These are phyloP conservation scores for Torulaspora microellipsoides DNA, from an alignment of 805 yeast species.

Conservation along the genomic window DNA sequence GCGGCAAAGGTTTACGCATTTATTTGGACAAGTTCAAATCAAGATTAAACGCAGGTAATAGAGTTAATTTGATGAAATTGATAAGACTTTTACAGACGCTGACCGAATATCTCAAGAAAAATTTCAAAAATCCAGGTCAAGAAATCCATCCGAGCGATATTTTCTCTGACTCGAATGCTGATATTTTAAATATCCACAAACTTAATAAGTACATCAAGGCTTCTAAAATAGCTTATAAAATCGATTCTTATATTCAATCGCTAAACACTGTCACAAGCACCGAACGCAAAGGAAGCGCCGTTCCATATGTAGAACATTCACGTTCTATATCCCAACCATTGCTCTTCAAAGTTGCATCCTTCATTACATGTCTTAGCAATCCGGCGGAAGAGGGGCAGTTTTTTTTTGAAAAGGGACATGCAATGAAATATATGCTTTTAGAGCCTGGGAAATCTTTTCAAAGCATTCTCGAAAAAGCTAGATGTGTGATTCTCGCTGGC, in stretches of 20 bases:
- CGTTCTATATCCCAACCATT: slow-evolving; percentile 41
- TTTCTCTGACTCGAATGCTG: slow-evolving; percentile 57
- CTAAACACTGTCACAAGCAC: neutral
- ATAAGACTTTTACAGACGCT: slow-evolving; percentile 52
- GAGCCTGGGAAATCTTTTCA: slow-evolving; percentile 73
- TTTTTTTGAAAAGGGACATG: slow-evolving; percentile 45
- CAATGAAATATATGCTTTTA: slow-evolving; percentile 63
- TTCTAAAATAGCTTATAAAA: slow-evolving; percentile 78
- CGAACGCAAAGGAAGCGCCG: neutral
- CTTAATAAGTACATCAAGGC: slow-evolving; percentile 57
- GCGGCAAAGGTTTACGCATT: slow-evolving; percentile 45
- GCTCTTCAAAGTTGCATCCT: slow-evolving; percentile 60
- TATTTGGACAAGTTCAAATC: slow-evolving; percentile 60
- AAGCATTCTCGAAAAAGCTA: slow-evolving; percentile 58
- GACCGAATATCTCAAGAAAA: slow-evolving; percentile 41
- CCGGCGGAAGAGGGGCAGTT: slow-evolving; percentile 78
- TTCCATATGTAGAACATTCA: slow-evolving; percentile 3
- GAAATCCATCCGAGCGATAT: slow-evolving; percentile 50
- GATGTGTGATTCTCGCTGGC: slow-evolving; percentile 78
- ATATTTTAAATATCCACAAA: slow-evolving; percentile 63
- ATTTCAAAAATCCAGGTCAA: slow-evolving; percentile 46
- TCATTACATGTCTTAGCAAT: slow-evolving; percentile 60
- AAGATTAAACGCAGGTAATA: slow-evolving; percentile 64
- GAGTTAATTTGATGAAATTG: slow-evolving; percentile 63
- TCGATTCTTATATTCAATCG: slow-evolving; percentile 57